phyloP scores from a whole-genome alignment of 169 alveolate species.

The Plasmodium adleri region DNA sequence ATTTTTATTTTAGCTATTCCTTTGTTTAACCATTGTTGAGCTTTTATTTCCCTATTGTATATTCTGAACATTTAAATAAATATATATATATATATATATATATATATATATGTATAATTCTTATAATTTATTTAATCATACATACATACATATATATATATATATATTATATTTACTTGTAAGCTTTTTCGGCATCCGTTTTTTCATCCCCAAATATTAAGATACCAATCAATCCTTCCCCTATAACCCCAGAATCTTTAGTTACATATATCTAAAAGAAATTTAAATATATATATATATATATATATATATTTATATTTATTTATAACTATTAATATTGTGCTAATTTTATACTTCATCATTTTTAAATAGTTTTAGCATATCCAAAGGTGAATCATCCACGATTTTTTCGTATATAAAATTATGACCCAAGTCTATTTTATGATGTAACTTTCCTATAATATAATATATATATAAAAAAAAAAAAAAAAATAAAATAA shows the following conservation, averaged over 20 bases:
- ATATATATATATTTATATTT: background rate
- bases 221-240: slow-evolving; percentile 53
- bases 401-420: slow-evolving; percentile 40
- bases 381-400: slow-evolving; percentile 31
- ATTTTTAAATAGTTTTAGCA: slow-evolving; percentile 34
- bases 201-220: slow-evolving; percentile 58
- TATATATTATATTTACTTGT: slow-evolving; percentile 16
- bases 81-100: background rate
- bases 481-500: background rate
- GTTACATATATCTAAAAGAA: slow-evolving; percentile 45
- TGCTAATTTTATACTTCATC: slow-evolving; percentile 24
- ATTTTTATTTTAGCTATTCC: slow-evolving; percentile 56
- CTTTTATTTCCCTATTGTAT: slow-evolving; percentile 49
- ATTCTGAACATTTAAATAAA: slow-evolving; percentile 4
- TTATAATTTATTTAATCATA: background rate
- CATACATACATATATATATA: background rate
- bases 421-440: background rate
- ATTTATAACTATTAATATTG: background rate
- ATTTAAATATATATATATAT: background rate
- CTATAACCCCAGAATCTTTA: slow-evolving; percentile 8
- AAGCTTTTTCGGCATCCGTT: slow-evolving; percentile 43
- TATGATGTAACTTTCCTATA: slow-evolving; percentile 12
- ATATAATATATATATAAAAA: background rate
- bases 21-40: slow-evolving; percentile 71
- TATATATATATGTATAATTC: background rate